Base-by-base conservation (phyloP, 2,329 filamentous ascomycete species). In the Cladophialophora psammophila region DNA sequence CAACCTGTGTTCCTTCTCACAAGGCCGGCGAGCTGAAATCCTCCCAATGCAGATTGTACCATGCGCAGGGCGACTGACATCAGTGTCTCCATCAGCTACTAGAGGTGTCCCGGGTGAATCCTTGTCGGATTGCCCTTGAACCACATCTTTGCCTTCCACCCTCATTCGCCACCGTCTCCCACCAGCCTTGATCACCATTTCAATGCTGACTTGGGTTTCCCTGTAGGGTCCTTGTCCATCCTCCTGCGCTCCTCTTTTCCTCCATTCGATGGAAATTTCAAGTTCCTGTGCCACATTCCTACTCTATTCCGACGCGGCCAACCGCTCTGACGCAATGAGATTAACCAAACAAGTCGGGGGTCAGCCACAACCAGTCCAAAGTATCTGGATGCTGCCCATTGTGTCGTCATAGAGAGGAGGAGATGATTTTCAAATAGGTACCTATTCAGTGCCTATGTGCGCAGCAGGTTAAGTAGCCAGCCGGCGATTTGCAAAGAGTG, bases 281-380 rank as follows among this genome's bases (percentile, higher is more conserved):
- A 15, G 38, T 15, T 42, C 26, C 45, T 50, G 45, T 50, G 45
- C 45, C 45, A 50, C 45, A 50, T 20, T 26, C 18, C 3, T n/a
- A 20, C 18, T 9, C 20, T n/a, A 26, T 26, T 3, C 18, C 20
- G 45, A 50, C 8, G 8, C 5, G 8, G 26, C 10, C 45, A 26
- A 50, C 45, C 18, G 45, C 45, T 50, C 45, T 50, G 45, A 50
- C 45, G 45, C 45, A 50, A 50, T 50, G 7, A 12, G 20, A 50
- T 50, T 18, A n/a, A 50, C 9, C 7, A 20, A 50, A 50, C 45
- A 50, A 50, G 45, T 50, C 45, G 26, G 26, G 45, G 45, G 45
- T 50, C 18, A 50, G 45, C 45, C 45, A 50, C 45, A 50, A 20
- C 26, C 45, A 50, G 45, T 50, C 18, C 45, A 50, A 50, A 50